Evolutionary conservation across 805 yeast genomes (phyloP), one percentile per base, ranked within the genome.

Genomic region (Cyberlindnera samutprakarnensis): DNA sequence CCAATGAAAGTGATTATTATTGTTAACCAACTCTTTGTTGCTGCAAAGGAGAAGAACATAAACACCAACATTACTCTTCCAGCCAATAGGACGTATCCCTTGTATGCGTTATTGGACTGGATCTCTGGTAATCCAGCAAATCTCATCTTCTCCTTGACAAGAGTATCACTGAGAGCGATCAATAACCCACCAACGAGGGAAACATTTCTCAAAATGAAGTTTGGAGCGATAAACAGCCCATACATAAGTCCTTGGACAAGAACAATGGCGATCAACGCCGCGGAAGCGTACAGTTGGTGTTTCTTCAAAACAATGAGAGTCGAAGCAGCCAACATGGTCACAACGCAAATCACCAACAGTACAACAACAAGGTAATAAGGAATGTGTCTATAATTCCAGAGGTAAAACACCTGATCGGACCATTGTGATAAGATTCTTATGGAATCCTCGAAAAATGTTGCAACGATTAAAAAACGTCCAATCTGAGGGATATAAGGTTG

Each of bases 111-210:
- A 84, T 57, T 81, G 67, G 53, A 72, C 58, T 60, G 80, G 71
- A 56, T 79, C 61, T 62, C 66, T 15, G 68, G 68, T 14, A 62
- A 44, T 47, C 64, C 62, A 11, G 64, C 66, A 39, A 54, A 53
- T 68, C 71, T 39, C 67, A 65, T 62, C 81, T 70, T 61, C 68
- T 78, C 61, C 72, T 84, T 75, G 18, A 84, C 88, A 46, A 88
- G 69, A 7, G 90, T 77, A 55, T 90, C 96, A 34, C 90, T 75
- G 37, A 86, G 73, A 6, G 90, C 95, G 49, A 90, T 73, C 45
- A 90, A 62, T 41, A 90, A 69, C 6, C 97, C 97, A 28, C 98
- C 98, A 43, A 86, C 78, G 31, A 90, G 90, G 15, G 94, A 80
- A 44, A 88, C 65, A 55, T 86, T 87, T 62, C 96, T 77, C 50